Evolutionary conservation across 2,329 filamentous ascomycete species (phyloP).

Genomic region (Aspergillus piperis): DNA sequence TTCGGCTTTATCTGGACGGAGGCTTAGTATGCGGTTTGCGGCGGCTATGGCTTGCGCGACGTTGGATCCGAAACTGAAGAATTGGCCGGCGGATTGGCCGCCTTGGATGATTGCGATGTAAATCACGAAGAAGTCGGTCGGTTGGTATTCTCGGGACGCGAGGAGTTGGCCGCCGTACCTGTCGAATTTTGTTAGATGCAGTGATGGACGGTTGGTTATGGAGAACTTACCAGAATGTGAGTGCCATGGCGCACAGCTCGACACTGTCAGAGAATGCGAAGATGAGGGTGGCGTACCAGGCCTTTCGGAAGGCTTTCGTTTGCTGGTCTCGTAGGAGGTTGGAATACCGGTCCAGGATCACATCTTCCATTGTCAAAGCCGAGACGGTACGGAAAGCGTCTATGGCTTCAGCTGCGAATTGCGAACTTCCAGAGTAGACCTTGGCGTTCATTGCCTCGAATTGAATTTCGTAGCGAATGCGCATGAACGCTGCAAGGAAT

Average conservation of each 20-base stretch:
- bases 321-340: slow-evolving; percentile 62
- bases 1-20: slow-evolving; percentile 21
- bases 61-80: slow-evolving; percentile 66
- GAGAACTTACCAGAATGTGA: slow-evolving; percentile 56
- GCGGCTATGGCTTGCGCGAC: slow-evolving; percentile 42
- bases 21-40: slow-evolving; percentile 40
- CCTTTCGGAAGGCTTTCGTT: slow-evolving; percentile 59
- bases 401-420: slow-evolving; percentile 74
- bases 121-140: slow-evolving; percentile 56
- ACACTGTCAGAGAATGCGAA: slow-evolving; percentile 71
- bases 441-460: slow-evolving; percentile 69
- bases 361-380: slow-evolving; percentile 68
- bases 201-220: no score
- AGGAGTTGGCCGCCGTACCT: slow-evolving; percentile 59
- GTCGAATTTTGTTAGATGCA: no score
- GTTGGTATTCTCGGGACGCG: slow-evolving; percentile 51
- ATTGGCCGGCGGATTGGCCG: slow-evolving; percentile 66
- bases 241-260: slow-evolving; percentile 63
- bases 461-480: slow-evolving; percentile 64
- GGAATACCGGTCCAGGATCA: slow-evolving; percentile 64
- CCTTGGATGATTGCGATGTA: slow-evolving; percentile 69
- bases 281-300: slow-evolving; percentile 63
- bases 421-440: slow-evolving; percentile 70
- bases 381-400: slow-evolving; percentile 72
- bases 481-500: slow-evolving; percentile 51